Evolutionary conservation across 306 rosid genomes (phyloP).

Genomic region (Cucurbita pepo): DNA sequence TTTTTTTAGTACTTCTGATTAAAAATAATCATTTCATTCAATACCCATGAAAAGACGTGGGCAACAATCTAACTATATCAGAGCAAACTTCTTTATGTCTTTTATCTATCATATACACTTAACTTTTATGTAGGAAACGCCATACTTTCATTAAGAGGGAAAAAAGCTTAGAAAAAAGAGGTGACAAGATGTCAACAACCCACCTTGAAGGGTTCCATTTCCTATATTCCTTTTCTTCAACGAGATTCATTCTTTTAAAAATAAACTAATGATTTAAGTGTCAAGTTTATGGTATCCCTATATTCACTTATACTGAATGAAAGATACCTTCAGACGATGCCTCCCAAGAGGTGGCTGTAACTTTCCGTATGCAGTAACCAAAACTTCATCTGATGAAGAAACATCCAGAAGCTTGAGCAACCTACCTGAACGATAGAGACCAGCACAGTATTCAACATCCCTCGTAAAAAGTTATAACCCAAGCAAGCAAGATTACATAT

Average conservation of each 20-base stretch:
- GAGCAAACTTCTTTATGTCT: not conserved
- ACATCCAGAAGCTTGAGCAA: slow-evolving; percentile 73
- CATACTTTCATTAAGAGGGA: not conserved
- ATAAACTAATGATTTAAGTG: not conserved
- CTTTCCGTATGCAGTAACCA: slow-evolving; percentile 87
- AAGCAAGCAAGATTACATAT: not conserved
- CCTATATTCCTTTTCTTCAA: not conserved
- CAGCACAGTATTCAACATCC: not conserved
- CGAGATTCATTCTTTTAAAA: not conserved
- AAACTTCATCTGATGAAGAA: slow-evolving; percentile 47
- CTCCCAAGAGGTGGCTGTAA: slow-evolving; percentile 95
- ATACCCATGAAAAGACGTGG: not conserved
- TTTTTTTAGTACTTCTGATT: not conserved
- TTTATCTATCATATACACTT: not conserved
- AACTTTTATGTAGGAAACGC: not conserved
- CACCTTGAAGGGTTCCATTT: not conserved
- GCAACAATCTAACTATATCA: not conserved
- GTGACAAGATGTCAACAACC: not conserved
- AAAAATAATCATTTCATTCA: not conserved
- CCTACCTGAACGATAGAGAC: slow-evolving; percentile 41
- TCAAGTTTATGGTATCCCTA: not conserved
- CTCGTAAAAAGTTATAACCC: not conserved
- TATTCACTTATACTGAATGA: not conserved
- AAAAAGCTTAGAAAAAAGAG: not conserved
- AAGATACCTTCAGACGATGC: slow-evolving; percentile 82